Conservation (phyloP, 2,329 filamentous ascomycete genomes). For the Graphilbum ipis-grandicollis region DNA sequence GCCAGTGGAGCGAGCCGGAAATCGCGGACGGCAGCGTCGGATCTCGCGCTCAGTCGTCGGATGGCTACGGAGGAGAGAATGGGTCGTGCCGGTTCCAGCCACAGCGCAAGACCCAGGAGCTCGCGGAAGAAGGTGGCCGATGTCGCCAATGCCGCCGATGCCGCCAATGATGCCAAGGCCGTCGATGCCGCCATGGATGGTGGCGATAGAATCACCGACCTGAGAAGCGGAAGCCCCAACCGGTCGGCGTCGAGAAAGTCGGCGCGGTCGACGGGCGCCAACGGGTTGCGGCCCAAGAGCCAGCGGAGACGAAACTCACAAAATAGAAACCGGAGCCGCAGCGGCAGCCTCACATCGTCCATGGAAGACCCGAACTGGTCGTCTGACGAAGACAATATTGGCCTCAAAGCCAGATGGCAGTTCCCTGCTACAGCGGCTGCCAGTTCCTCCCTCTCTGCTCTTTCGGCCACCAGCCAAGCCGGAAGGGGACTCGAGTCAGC, state of each 20-base stretch:
- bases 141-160: no score
- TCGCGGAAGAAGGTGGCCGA: slow-evolving; percentile 1
- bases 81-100: slow-evolving; percentile 5
- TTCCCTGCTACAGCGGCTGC: background rate
- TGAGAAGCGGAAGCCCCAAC: slow-evolving; percentile 3
- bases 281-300: slow-evolving; percentile 1
- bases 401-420: slow-evolving; percentile 9
- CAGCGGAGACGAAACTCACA: background rate
- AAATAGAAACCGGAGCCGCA: slow-evolving; percentile 4
- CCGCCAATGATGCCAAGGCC: no score
- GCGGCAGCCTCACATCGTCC: slow-evolving; percentile 7
- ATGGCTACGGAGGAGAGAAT: slow-evolving; percentile 7
- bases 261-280: slow-evolving; percentile 1
- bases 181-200: no score
- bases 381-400: slow-evolving; percentile 14
- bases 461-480: no score
- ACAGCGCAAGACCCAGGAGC: slow-evolving; percentile 1
- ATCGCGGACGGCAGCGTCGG: slow-evolving; percentile 1
- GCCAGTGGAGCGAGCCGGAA: slow-evolving; percentile 19
- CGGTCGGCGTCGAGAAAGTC: slow-evolving; percentile 10
- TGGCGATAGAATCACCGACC: slow-evolving; percentile 5
- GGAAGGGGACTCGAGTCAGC: no score
- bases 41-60: slow-evolving; percentile 5
- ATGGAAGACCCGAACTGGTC: slow-evolving; percentile 11
- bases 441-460: background rate